Conservation (phyloP, 2,329 filamentous ascomycete species). For the Xylaria sp. region DNA sequence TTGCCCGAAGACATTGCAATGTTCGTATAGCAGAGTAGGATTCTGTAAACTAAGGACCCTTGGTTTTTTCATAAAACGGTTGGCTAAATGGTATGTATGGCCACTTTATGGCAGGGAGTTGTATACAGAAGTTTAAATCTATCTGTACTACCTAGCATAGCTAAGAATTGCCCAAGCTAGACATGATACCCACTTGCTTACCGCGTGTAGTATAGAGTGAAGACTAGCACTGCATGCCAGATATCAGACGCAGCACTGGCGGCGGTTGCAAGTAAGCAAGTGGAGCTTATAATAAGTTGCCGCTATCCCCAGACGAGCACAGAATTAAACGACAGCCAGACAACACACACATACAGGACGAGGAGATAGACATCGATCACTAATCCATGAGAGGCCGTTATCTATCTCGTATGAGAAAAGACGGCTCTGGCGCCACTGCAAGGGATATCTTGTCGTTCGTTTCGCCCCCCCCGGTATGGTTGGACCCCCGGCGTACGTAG, state of each 20-base stretch:
- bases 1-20: conserved; percentile 36
- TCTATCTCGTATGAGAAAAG: not conserved
- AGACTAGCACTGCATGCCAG: conserved; percentile 3
- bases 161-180: not conserved
- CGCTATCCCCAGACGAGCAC: not conserved
- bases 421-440: not conserved
- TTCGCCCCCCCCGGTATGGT: not conserved
- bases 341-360: not conserved
- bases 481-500: conserved; percentile 2
- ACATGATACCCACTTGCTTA: conserved; percentile 1
- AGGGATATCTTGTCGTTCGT: not conserved
- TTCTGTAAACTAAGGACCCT: not conserved
- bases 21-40: not conserved
- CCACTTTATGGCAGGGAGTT: not conserved
- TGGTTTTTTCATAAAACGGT: not conserved
- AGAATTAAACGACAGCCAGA: not conserved
- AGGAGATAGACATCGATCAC: not conserved
- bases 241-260: conserved; percentile 3
- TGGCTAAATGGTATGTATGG: not conserved
- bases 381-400: not conserved
- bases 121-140: conserved; percentile 11
- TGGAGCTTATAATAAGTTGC: conserved; percentile 17
- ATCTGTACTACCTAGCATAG: not conserved
- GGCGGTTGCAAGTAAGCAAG: conserved; percentile 18
- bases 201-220: not conserved